Conservation (phyloP, 2,329 filamentous ascomycete genomes). For the Xylariaceae sp. region DNA sequence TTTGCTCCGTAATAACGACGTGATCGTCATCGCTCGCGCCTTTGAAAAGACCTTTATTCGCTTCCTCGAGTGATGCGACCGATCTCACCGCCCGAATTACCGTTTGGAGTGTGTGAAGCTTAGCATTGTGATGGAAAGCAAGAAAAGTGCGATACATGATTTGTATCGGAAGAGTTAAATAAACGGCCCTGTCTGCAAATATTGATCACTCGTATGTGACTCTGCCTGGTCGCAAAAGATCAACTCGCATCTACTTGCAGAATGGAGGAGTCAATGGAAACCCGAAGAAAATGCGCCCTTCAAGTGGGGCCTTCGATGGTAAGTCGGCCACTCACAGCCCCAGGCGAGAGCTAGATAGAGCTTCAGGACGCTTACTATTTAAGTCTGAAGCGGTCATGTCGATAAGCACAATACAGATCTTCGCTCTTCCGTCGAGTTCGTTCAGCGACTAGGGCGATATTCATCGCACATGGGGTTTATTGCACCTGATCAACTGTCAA, state of each 20-base stretch:
- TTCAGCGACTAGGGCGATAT: not conserved
- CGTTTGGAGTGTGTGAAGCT: conserved; percentile 31
- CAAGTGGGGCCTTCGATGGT: conserved; percentile 12
- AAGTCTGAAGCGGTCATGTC: not conserved
- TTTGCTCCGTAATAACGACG: conserved; percentile 58
- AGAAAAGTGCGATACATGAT: conserved; percentile 40
- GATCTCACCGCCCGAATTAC: conserved; percentile 42
- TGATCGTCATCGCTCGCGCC: conserved; percentile 46
- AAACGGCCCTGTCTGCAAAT: not conserved
- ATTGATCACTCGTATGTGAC: not conserved
- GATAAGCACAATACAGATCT: not conserved
- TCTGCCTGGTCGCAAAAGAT: not conserved
- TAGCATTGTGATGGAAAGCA: conserved; percentile 36
- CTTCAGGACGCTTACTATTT: not conserved
- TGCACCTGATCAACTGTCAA: not conserved
- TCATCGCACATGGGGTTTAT: not conserved
- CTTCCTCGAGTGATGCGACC: conserved; percentile 47
- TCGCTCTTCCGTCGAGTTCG: not conserved
- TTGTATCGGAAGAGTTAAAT: not conserved
- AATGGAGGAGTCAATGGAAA: conserved; percentile 8
- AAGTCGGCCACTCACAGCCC: conserved; percentile 15
- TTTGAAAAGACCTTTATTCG: conserved; percentile 57
- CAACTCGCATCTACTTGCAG: not conserved
- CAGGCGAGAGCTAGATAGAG: not conserved
- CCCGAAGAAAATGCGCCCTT: conserved; percentile 15